Percentiles rank a stretch among this genome's conserved stretches.
Conservation (phyloP, 1,139 yeast species). For the Geotrichum europaeum region DNA sequence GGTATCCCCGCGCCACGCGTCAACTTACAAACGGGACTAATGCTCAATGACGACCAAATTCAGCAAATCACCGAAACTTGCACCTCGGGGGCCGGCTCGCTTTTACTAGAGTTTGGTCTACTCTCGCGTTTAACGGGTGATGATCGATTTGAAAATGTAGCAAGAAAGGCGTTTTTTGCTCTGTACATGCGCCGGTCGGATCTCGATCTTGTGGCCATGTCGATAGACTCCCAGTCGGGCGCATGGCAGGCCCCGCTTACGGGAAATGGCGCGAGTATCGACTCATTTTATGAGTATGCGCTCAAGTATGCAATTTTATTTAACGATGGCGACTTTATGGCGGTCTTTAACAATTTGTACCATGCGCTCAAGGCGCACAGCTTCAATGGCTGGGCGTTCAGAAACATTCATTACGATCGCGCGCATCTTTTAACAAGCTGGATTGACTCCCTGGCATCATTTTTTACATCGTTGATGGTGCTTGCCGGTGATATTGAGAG, state of each 20-base stretch:
- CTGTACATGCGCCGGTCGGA: slow-evolving; percentile 64
- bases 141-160: slow-evolving; percentile 55
- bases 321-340: slow-evolving; percentile 54
- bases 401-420: slow-evolving; percentile 49
- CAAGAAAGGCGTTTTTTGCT: slow-evolving; percentile 59
- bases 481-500: slow-evolving; percentile 67
- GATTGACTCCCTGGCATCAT: slow-evolving; percentile 85
- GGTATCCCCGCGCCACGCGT: slow-evolving; percentile 71
- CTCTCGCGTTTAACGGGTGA: slow-evolving; percentile 71
- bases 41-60: slow-evolving; percentile 30
- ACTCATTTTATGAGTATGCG: slow-evolving; percentile 87
- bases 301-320: slow-evolving; percentile 70
- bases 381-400: slow-evolving; percentile 50
- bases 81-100: slow-evolving; percentile 80
- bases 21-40: slow-evolving; percentile 51
- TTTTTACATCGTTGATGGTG: slow-evolving; percentile 81
- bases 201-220: slow-evolving; percentile 69
- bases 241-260: slow-evolving; percentile 56
- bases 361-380: slow-evolving; percentile 50
- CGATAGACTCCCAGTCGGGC: slow-evolving; percentile 56
- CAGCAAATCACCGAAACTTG: slow-evolving; percentile 55
- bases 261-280: slow-evolving; percentile 91
- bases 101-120: slow-evolving; percentile 71
- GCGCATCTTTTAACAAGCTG: slow-evolving; percentile 55
- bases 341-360: slow-evolving; percentile 56